Conservation (phyloP, 2,329 filamentous ascomycete genomes). For the Hortaea werneckii region DNA sequence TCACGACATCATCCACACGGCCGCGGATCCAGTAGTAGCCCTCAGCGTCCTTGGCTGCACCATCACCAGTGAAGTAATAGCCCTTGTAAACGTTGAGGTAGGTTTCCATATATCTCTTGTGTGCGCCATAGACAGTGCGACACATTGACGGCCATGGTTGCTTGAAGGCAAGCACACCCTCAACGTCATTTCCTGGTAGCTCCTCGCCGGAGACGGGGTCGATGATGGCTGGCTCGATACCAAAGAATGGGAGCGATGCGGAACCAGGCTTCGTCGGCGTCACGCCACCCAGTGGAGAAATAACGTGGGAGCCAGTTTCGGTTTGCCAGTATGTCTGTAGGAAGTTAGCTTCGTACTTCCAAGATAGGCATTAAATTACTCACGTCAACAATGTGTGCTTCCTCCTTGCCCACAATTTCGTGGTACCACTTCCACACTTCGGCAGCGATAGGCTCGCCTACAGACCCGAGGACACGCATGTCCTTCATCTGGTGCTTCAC, state of each 20-base stretch:
- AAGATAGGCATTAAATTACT: slow-evolving; percentile 43
- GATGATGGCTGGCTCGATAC: slow-evolving; percentile 94
- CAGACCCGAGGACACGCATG: slow-evolving; percentile 81
- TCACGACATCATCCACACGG: slow-evolving; percentile 96
- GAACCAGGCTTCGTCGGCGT: slow-evolving; percentile 95
- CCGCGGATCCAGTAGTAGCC: slow-evolving; percentile 99
- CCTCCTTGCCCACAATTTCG: slow-evolving; percentile 84
- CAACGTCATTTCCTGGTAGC: slow-evolving; percentile 89
- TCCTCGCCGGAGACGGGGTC: slow-evolving; percentile 92
- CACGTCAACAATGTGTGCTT: slow-evolving; percentile 89
- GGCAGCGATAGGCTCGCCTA: slow-evolving; percentile 93
- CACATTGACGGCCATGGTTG: slow-evolving; percentile 98
- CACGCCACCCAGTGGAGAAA: slow-evolving; percentile 82
- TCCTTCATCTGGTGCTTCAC: slow-evolving; percentile 84
- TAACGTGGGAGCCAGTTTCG: slow-evolving; percentile 93
- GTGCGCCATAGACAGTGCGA: slow-evolving; percentile 91
- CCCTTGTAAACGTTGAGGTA: slow-evolving; percentile 97
- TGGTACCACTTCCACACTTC: slow-evolving; percentile 99
- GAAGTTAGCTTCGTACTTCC: slow-evolving; percentile 8
- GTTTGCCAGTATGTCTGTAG: slow-evolving; percentile 97
- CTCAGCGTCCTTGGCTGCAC: slow-evolving; percentile 90
- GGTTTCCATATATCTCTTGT: slow-evolving; percentile 98
- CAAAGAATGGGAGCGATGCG: slow-evolving; percentile 94
- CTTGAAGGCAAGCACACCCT: slow-evolving; percentile 94
- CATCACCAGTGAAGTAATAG: slow-evolving; percentile 94